A percentile compares a stretch with the other conserved stretches of the same genome.
Conservation (phyloP, 805 yeast genomes). For the Wickerhamomyces canadensis region DNA sequence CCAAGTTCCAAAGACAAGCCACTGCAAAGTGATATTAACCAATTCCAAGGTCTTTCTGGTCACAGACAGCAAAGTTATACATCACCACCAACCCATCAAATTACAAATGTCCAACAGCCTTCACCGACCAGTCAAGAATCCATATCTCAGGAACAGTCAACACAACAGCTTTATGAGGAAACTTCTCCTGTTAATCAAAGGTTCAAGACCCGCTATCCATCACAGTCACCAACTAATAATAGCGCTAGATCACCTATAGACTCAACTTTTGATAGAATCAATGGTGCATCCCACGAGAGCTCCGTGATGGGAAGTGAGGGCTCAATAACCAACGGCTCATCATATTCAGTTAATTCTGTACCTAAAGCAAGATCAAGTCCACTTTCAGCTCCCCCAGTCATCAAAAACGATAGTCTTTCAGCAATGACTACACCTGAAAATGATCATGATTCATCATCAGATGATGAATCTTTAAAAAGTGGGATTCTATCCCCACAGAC, state of each 20-base stretch:
- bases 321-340: not conserved
- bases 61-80: not conserved
- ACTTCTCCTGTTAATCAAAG: not conserved
- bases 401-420: not conserved
- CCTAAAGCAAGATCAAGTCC: too few relatives aligned
- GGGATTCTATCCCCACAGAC: not conserved
- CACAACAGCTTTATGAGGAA: not conserved
- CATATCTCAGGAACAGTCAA: too few relatives aligned
- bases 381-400: not conserved
- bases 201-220: not conserved
- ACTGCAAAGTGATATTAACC: too few relatives aligned
- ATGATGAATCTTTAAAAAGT: constrained; percentile 16
- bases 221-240: too few relatives aligned
- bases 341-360: not conserved
- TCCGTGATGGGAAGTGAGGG: too few relatives aligned
- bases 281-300: not conserved
- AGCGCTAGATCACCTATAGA: not conserved
- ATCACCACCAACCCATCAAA: not conserved
- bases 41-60: not conserved
- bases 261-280: not conserved
- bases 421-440: too few relatives aligned
- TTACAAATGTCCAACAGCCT: not conserved
- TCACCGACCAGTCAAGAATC: too few relatives aligned
- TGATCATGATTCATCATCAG: constrained; percentile 6
- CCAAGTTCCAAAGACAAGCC: too few relatives aligned